Percentiles rank a stretch among this genome's conserved stretches.
Evolutionary conservation across 2,329 filamentous ascomycete species (phyloP).

Genomic region (Trichoderma atrobrunneum): DNA sequence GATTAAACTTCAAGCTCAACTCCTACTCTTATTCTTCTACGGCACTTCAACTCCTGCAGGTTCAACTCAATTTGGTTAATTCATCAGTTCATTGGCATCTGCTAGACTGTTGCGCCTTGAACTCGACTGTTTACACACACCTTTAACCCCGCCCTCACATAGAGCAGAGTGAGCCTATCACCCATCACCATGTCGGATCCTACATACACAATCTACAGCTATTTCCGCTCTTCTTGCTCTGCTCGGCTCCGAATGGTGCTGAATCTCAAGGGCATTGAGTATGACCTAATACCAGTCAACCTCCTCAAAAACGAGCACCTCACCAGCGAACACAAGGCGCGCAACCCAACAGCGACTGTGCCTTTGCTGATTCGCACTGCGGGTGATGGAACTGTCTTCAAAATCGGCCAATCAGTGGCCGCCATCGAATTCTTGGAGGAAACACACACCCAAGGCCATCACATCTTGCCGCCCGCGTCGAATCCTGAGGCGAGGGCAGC

Average conservation of each 20-base stretch:
- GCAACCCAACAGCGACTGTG: conserved; percentile 55
- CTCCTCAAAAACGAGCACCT: conserved; percentile 54
- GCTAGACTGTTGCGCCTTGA: background rate
- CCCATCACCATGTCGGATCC: conserved; percentile 14
- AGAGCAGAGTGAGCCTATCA: background rate
- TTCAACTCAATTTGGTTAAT: background rate
- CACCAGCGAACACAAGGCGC: conserved; percentile 41
- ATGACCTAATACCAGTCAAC: conserved; percentile 48
- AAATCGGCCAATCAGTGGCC: conserved; percentile 56
- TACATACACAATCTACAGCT: conserved; percentile 52
- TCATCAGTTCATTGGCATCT: too few species aligned
- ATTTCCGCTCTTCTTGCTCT: conserved; percentile 62
- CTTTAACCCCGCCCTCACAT: background rate
- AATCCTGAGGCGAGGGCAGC: conserved; percentile 44
- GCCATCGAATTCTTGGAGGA: conserved; percentile 64
- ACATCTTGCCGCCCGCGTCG: conserved; percentile 49
- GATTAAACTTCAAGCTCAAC: background rate
- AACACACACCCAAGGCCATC: conserved; percentile 36
- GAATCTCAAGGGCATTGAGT: conserved; percentile 51
- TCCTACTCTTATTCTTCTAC: rapidly evolving
- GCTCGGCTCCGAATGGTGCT: conserved; percentile 60
- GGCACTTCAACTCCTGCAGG: background rate
- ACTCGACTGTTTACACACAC: background rate
- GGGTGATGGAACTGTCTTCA: conserved; percentile 31
- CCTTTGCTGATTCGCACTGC: conserved; percentile 48